Conservation (phyloP, 179 eudicot genomes). For the Sideroxylon spinosum region DNA sequence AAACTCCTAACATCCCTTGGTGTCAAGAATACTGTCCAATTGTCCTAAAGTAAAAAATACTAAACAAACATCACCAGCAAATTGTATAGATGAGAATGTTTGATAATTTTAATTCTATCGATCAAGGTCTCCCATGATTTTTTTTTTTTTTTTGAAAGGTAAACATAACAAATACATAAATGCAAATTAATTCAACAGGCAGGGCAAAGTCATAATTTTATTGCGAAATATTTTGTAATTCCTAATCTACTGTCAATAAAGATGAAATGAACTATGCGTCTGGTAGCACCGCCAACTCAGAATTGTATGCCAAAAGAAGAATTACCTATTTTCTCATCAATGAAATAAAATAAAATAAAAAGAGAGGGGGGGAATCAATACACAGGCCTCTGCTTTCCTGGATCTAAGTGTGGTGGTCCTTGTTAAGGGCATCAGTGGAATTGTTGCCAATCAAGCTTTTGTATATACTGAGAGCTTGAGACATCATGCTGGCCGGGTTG, state of each 20-base stretch:
- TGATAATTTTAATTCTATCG: background rate
- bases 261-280: background rate
- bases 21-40: too few relatives aligned
- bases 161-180: too few relatives aligned
- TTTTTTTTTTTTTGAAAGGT: too few relatives aligned
- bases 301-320: background rate
- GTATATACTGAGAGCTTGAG: slow-evolving; percentile 59
- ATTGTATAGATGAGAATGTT: background rate
- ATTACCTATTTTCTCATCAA: too few relatives aligned
- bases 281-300: background rate
- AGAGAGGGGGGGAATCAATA: too few relatives aligned
- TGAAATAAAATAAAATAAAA: too few relatives aligned
- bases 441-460: slow-evolving; percentile 43
- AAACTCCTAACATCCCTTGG: too few relatives aligned
- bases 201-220: background rate
- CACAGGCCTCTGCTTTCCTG: background rate
- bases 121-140: background rate
- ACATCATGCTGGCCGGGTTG: slow-evolving; percentile 60
- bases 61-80: background rate
- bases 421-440: slow-evolving; percentile 16
- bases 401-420: background rate
- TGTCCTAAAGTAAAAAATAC: too few relatives aligned
- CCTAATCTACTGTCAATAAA: background rate
- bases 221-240: background rate
- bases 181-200: background rate